Conservation (phyloP, 257 asterid genomes). For the Leptodermis oblonga region DNA sequence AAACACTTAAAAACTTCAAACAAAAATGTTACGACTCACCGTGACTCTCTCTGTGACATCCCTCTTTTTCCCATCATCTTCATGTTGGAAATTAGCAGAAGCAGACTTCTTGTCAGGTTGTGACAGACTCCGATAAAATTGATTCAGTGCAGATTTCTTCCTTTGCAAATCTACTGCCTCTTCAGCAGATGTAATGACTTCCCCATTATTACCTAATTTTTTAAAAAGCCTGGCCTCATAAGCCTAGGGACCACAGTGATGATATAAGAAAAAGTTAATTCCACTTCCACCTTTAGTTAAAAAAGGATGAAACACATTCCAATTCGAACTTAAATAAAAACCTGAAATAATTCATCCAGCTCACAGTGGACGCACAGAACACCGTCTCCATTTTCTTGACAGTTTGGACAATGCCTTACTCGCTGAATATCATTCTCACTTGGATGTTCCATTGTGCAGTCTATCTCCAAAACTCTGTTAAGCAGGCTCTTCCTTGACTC, state of each 20-base stretch:
- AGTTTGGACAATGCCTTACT: constrained; percentile 76
- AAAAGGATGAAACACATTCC: constrained; percentile 4
- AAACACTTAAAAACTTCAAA: background rate
- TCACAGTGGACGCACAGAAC: constrained; percentile 83
- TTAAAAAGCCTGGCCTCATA: constrained; percentile 92
- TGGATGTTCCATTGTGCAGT: constrained; percentile 80
- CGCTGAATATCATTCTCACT: constrained; percentile 69
- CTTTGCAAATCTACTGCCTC: constrained; percentile 84
- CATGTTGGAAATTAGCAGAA: constrained; percentile 31
- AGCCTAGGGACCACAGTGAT: constrained; percentile 42
- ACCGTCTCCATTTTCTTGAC: constrained; percentile 74
- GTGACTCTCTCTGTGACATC: constrained; percentile 66
- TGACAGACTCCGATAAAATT: constrained; percentile 63
- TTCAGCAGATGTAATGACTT: constrained; percentile 68
- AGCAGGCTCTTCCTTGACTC: constrained; percentile 67
- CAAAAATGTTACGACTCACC: constrained; percentile 39
- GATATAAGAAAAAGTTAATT: constrained; percentile 14
- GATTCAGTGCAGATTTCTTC: constrained; percentile 72
- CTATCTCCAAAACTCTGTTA: constrained; percentile 72
- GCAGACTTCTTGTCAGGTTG: constrained; percentile 49
- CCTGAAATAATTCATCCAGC: constrained; percentile 95
- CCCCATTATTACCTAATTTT: constrained; percentile 65
- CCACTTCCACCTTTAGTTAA: constrained; percentile 9
- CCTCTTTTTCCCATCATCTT: constrained; percentile 72
- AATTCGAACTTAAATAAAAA: constrained; percentile 26